Conservation (phyloP, 2,329 filamentous ascomycete species). For the Colletotrichum musicola region DNA sequence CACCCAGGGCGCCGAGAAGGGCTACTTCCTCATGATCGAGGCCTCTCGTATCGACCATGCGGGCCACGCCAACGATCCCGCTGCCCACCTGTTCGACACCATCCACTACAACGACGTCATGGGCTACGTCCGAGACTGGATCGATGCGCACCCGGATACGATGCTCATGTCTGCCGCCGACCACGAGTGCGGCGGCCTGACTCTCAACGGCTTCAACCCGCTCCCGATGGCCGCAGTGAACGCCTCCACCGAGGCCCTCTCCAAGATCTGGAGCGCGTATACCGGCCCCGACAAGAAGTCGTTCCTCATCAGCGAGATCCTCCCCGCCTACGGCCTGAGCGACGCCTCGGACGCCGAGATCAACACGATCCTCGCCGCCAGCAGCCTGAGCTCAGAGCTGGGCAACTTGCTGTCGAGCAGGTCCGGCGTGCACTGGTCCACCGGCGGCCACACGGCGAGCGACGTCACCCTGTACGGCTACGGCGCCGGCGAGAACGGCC, state of each 20-base stretch:
- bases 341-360: slow-evolving; percentile 47
- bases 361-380: slow-evolving; percentile 44
- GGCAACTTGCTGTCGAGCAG: slow-evolving; percentile 44
- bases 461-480: slow-evolving; percentile 54
- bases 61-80: slow-evolving; percentile 66
- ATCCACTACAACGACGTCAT: slow-evolving; percentile 56
- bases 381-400: slow-evolving; percentile 45
- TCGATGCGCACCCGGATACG: slow-evolving; percentile 53
- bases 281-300: slow-evolving; percentile 46
- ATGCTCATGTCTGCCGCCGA: slow-evolving; percentile 55
- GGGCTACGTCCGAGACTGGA: slow-evolving; percentile 52
- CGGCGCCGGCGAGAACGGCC: slow-evolving; percentile 38
- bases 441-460: slow-evolving; percentile 41
- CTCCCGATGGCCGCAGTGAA: slow-evolving; percentile 46
- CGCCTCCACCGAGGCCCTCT: slow-evolving; percentile 49
- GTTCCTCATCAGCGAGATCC: slow-evolving; percentile 46
- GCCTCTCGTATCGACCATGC: slow-evolving; percentile 54
- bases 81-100: slow-evolving; percentile 61
- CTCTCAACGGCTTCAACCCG: slow-evolving; percentile 53
- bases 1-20: slow-evolving; percentile 47
- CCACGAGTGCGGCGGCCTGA: slow-evolving; percentile 55
- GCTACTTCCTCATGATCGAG: slow-evolving; percentile 56
- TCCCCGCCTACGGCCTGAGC: slow-evolving; percentile 48
- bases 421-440: slow-evolving; percentile 44
- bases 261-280: slow-evolving; percentile 44